Base-by-base conservation (phyloP, 2,329 filamentous ascomycete genomes). In the Sphaerulina populicola region DNA sequence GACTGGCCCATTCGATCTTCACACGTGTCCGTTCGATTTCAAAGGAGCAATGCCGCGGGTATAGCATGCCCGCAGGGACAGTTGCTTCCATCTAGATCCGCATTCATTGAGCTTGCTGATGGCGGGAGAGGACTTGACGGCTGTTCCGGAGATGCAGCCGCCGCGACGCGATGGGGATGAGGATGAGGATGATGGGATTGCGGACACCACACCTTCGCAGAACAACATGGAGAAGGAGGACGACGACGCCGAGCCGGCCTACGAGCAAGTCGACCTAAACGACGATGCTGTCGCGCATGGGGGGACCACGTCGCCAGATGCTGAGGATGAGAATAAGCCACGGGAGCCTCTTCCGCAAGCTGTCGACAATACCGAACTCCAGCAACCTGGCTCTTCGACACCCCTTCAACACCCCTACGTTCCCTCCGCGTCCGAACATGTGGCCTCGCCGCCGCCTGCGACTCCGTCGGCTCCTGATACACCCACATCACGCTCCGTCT, bases 51-150 rank as follows among this genome's bases (percentile, higher is more conserved):
- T 49, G 53, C 36, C 43, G 9, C 53, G 38, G 27, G 45, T 40
- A 21, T 55, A 55, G 49, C 33, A 55, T 55, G 53, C 53, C 39
- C 39, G 36, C 14, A 44, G 29, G 29, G 36, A 42, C 41, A 43
- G 38, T 35, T 43, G 35, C 31, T 49, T 43, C 43, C 14, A 49
- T 10, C 45, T 51, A 6, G 40, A 14, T n/a, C 42, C 49, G 37
- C 42, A 52, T 37, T 35, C 40, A 39, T 23, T 52, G 36, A 44
- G 49, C 27, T 43, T 51, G 53, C 59, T 61, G 60, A 63, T 62
- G 59, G 63, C 60, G 62, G 60, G 57, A 50, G 65, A 65, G 61
- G 60, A 62, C 23, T 54, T 47, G 52, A 50, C 61, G 14, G 42
- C 35, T 40, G 29, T 23, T 15, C 37, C 44, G 44, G 44, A 21